Evolutionary conservation across 2,329 filamentous ascomycete genomes (phyloP), one percentile per base, ranked within the genome.

Genomic region (Zasmidium citrigriseum): DNA sequence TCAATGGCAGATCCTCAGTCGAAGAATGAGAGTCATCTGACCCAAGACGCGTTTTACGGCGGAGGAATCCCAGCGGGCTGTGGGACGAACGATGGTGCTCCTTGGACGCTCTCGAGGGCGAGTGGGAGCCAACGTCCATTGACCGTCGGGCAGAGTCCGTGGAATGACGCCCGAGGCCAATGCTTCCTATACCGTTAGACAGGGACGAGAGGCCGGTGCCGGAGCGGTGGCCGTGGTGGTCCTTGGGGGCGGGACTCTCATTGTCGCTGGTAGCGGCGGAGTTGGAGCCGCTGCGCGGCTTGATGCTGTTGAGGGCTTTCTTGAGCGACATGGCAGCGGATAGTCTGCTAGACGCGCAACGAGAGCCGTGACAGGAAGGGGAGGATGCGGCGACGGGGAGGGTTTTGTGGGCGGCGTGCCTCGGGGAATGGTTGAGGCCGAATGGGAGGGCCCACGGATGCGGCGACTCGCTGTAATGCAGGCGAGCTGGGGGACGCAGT

Each of bases 231-330:
- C 23, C 22, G 22, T 54, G 55, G 27, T 46, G 22, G 11, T 45
- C 53, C 48, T 60, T 52, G 24, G 48, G 48, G 14, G 52, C 59
- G 14, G 59, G 62, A 50, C 51, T 65, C 34, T 63, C 59, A 46
- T 53, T 60, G 61, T 60, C 62, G 59, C 61, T 65, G 44, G 48
- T 62, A 41, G 61, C 56, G 11, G 57, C 58, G 10, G 66, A 67
- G 52, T 61, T 66, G 64, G 65, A 67, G 54, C 61, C 61, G 57
- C 64, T 68, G 44, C 66, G 70, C 27, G 75, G 69, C 69, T 76
- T 77, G 60, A 80, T 70, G 52, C 73, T 76, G 63, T 68, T 72
- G 67, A 80, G 70, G 24, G 76, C 78, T 67, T 79, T 80, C 66
- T 80, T 80, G 64, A 80, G 75, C 54, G 77, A 76, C 64, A 66